Base-by-base conservation (phyloP, 1,284 basidiomycete species). In the Cutaneotrichosporon sp. region DNA sequence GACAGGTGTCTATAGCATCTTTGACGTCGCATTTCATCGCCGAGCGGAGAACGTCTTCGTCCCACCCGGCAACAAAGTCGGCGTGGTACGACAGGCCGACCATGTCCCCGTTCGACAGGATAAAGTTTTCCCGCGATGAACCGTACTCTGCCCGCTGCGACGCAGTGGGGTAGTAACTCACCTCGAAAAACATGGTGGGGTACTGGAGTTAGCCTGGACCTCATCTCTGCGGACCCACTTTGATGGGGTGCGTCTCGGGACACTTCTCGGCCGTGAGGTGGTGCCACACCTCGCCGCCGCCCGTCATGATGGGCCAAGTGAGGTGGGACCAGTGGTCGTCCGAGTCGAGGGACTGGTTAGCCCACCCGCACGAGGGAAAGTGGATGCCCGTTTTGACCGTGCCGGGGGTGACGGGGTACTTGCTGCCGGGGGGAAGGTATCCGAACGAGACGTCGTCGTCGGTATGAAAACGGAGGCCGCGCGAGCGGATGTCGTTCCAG, bases 1-100 rank as follows among this genome's bases (percentile, higher is more conserved):
- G 8, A 49, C 56, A 58, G 8, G 26, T 12, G 10, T 23, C 20
- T 3, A 51, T 9, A 23, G 45, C 3, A 15, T 49, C 36, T 5
- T 43, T 46, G 10, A 33, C 20, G 9, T 58, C 47, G 18, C 64
- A 33, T 53, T 72, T 63, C 39, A 76, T 64, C 22, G 74, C 73
- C 17, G 65, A 42, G 49, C 73, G 67, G 5, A 75, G 67, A 18
- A 72, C 56, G 42, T 67, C 64, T 39, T 64, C 62, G 9, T 70
- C 67, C 75, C 73, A 74, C 37, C 75, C 74, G 52, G 69, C 70
- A 46, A 71, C 40, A 56, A 76, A 76, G 62, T 75, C 75, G 45
- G 64, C 75, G 64, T 76, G 75, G 51, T 71, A 62, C 49, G 71
- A 69, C 51, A 69, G 67, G 38, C 73, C 75, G 47, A 70, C 73